Conservation (phyloP, 2,329 filamentous ascomycete genomes). For the Penicillium concentricum region DNA sequence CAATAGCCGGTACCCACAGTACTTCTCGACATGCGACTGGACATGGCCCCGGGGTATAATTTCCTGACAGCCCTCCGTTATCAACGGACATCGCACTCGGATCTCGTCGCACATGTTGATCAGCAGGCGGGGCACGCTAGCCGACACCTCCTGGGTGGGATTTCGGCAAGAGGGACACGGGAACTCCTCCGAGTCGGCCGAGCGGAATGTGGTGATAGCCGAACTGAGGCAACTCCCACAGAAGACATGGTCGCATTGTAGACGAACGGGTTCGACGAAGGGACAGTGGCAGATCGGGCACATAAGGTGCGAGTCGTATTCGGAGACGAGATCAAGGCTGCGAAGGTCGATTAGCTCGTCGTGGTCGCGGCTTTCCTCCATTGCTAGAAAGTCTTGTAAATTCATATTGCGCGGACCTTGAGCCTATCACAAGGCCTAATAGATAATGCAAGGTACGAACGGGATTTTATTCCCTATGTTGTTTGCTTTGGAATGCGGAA, state of each 20-base stretch:
- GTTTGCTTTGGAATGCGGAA: conserved; percentile 9
- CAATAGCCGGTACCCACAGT: conserved; percentile 57
- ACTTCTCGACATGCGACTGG: conserved; percentile 59
- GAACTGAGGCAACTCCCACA: conserved; percentile 58
- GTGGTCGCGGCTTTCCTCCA: conserved; percentile 29
- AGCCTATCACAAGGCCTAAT: not conserved
- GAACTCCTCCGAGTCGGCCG: conserved; percentile 34
- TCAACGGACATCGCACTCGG: conserved; percentile 58
- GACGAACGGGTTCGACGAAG: conserved; percentile 58
- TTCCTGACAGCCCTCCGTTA: conserved; percentile 54
- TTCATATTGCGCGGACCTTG: conserved; percentile 26
- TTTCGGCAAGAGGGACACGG: conserved; percentile 60
- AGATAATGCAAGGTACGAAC: not conserved
- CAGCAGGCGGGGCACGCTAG: conserved; percentile 55
- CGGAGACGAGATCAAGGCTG: conserved; percentile 56
- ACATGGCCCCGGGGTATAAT: conserved; percentile 56
- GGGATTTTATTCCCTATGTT: not conserved
- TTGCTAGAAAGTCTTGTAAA: conserved; percentile 32
- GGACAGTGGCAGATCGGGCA: conserved; percentile 65
- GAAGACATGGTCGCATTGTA: conserved; percentile 64
- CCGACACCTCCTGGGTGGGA: conserved; percentile 38
- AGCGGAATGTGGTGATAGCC: conserved; percentile 42
- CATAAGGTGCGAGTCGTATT: conserved; percentile 60
- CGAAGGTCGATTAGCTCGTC: conserved; percentile 53
- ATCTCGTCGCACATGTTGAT: conserved; percentile 63